phyloP scores from a whole-genome alignment of 129 eudicot species.

The Rutidosis leptorrhynchoides region DNA sequence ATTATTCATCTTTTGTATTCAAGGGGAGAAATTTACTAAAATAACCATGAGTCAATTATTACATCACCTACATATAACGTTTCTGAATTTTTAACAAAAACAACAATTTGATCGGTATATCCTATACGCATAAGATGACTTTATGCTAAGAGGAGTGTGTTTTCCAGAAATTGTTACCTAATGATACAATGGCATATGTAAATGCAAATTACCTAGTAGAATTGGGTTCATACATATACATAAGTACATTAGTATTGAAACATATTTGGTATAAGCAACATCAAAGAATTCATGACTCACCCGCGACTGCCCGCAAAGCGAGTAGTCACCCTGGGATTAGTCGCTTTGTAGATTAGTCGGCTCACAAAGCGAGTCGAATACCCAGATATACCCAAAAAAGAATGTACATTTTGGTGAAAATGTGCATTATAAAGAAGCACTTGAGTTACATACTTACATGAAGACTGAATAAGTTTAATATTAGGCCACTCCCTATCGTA shows the following conservation, averaged over 20 bases:
- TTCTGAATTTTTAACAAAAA: background rate
- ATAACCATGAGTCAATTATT: background rate
- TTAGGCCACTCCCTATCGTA: too few relatives aligned
- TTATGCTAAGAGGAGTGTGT: background rate
- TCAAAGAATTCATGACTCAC: too few relatives aligned
- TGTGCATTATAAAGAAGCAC: background rate
- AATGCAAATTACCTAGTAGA: too few relatives aligned
- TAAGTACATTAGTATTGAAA: background rate
- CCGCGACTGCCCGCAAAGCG: too few relatives aligned
- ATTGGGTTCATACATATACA: background rate
- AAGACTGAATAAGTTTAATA: background rate
- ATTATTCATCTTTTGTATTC: constrained; percentile 7
- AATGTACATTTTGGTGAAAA: background rate
- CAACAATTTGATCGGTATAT: background rate
- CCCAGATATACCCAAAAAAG: too few relatives aligned
- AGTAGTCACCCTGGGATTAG: too few relatives aligned
- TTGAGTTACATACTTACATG: too few relatives aligned
- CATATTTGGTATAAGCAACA: too few relatives aligned
- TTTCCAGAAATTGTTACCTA: background rate
- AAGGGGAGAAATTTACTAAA: background rate
- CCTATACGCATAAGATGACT: background rate
- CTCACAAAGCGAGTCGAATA: too few relatives aligned
- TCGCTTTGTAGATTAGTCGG: too few relatives aligned
- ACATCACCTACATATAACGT: background rate
- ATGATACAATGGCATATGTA: background rate